phyloP scores from a whole-genome alignment of 495 filamentous ascomycete species.

The Penicillium tannophilum region DNA sequence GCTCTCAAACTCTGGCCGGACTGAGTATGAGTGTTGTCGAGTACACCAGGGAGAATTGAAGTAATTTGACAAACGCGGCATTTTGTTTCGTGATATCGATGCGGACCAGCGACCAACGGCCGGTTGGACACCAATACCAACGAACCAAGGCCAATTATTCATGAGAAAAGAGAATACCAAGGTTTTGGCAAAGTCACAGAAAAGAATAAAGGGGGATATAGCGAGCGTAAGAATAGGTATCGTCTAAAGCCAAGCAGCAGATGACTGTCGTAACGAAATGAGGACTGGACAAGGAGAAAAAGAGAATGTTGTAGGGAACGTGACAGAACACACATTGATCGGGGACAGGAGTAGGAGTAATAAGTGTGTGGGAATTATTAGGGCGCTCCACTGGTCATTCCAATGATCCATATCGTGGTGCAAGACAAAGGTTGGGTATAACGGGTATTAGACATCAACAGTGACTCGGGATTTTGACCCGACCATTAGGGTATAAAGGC shows the following conservation, averaged over 20 bases:
- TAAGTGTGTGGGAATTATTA: neutral
- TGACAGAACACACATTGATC: neutral
- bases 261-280: neutral
- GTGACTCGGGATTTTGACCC: constrained; percentile 14
- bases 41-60: neutral
- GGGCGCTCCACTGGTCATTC: constrained; percentile 1
- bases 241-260: constrained; percentile 1
- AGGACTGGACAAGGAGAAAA: neutral
- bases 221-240: constrained; percentile 1
- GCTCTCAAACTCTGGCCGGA: no score
- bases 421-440: constrained; percentile 24
- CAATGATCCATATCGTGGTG: constrained; percentile 9
- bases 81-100: neutral
- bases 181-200: neutral
- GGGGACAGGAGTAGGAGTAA: neutral
- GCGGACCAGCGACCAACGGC: neutral
- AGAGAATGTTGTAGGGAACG: neutral
- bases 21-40: neutral
- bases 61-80: neutral
- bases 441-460: constrained; percentile 24
- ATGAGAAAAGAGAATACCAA: neutral
- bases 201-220: neutral
- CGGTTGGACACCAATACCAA: neutral
- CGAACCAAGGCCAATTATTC: neutral
- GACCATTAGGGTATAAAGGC: constrained; percentile 33